Percentiles rank a stretch among this genome's conserved stretches.
Evolutionary conservation across 1,284 basidiomycete species (phyloP).

Genomic region (Fomitiporia mediterranea): DNA sequence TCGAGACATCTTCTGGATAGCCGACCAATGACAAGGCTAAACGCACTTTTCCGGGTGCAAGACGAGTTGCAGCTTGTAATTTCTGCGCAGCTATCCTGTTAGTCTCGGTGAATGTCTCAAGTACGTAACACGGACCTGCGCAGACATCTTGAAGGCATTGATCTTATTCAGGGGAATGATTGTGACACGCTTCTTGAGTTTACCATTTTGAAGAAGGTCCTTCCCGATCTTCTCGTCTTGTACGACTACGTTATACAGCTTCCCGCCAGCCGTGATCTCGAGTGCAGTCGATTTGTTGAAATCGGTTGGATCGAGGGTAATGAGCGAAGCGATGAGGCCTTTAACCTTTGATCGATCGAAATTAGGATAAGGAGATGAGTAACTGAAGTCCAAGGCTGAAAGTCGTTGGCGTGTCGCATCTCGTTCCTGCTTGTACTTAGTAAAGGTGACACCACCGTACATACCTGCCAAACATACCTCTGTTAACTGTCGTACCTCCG

Average conservation of each 20-base stretch:
- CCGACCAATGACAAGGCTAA: conserved; percentile 86
- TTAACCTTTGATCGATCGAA: conserved; percentile 90
- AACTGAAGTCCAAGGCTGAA: conserved; percentile 80
- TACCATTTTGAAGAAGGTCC: conserved; percentile 78
- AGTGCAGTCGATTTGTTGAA: conserved; percentile 84
- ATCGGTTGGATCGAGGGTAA: conserved; percentile 68
- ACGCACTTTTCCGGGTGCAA: conserved; percentile 83
- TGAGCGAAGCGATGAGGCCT: conserved; percentile 86
- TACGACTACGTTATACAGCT: conserved; percentile 94
- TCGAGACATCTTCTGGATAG: conserved; percentile 80
- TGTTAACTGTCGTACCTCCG: conserved; percentile 52
- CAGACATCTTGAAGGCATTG: conserved; percentile 60
- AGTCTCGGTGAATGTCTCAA: conserved; percentile 7
- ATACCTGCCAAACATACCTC: conserved; percentile 51
- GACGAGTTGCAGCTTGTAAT: conserved; percentile 66
- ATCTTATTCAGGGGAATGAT: conserved; percentile 96
- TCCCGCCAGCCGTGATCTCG: conserved; percentile 89
- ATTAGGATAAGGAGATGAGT: conserved; percentile 69
- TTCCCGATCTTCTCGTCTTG: conserved; percentile 88
- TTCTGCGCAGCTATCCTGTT: conserved; percentile 44
- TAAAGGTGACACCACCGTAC: neutral
- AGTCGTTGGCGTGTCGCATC: conserved; percentile 70
- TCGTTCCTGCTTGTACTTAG: conserved; percentile 46
- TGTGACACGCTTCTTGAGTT: conserved; percentile 86
- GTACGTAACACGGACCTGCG: conserved; percentile 43